Conservation (phyloP, 768 basidiomycete genomes). For the Suillus plorans region DNA sequence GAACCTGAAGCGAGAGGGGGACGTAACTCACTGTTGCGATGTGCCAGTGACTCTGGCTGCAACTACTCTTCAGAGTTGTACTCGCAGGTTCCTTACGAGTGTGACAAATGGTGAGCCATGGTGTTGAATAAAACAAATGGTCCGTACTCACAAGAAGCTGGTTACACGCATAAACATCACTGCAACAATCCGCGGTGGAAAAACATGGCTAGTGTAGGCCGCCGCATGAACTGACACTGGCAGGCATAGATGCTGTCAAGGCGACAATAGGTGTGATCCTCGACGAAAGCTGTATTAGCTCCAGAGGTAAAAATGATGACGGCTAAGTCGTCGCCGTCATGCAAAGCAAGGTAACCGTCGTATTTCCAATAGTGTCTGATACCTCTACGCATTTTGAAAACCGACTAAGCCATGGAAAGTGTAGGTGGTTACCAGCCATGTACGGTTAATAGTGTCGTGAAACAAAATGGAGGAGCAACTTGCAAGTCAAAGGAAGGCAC, state of each 20-base stretch:
- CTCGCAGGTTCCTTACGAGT: background rate
- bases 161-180: background rate
- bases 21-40: background rate
- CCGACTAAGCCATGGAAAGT: no score
- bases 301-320: no score
- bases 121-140: background rate
- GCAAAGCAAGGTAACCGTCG: no score
- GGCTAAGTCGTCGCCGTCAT: no score
- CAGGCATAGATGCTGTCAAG: background rate
- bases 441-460: no score
- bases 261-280: background rate
- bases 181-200: background rate
- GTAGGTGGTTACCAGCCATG: no score
- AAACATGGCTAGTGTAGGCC: accelerated
- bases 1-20: no score
- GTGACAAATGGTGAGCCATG: background rate
- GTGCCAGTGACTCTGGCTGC: background rate
- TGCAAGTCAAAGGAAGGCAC: no score
- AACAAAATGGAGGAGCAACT: no score
- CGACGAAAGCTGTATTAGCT: no score
- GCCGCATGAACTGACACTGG: background rate
- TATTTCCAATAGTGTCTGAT: no score
- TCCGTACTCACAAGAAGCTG: background rate
- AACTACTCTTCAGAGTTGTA: background rate
- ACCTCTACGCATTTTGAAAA: no score